These are phyloP conservation scores for Rhodotorula diobovata DNA, from an alignment of 768 basidiomycete species.

Conservation along the genomic window DNA sequence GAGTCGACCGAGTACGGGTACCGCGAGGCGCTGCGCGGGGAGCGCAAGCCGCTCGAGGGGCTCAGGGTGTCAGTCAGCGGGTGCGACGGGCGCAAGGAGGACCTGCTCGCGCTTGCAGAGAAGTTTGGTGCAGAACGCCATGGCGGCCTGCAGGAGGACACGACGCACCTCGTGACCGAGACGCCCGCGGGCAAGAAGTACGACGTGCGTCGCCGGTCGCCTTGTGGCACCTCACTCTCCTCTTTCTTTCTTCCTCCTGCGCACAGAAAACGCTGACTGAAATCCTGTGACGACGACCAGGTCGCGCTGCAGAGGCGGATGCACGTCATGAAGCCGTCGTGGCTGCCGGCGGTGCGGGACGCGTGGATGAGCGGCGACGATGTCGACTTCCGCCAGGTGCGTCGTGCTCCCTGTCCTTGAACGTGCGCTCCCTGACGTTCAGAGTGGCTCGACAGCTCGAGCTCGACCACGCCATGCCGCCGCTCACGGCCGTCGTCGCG, in stretches of 20 bases:
- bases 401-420: neutral
- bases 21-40: slow-evolving; percentile 13
- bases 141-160: slow-evolving; percentile 11
- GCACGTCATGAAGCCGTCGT: slow-evolving; percentile 18
- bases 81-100: slow-evolving; percentile 13
- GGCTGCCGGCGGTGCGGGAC: slow-evolving; percentile 18
- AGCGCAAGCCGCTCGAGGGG: slow-evolving; percentile 14
- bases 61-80: slow-evolving; percentile 23
- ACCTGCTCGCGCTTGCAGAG: slow-evolving; percentile 11
- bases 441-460: slow-evolving; percentile 12
- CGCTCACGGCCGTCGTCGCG: neutral
- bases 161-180: slow-evolving; percentile 31
- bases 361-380: slow-evolving; percentile 19
- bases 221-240: neutral
- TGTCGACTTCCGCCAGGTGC: slow-evolving; percentile 20
- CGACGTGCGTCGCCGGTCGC: slow-evolving; percentile 17
- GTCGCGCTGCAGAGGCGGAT: slow-evolving; percentile 11
- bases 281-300: neutral
- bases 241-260: too few species aligned
- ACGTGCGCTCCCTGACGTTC: neutral
- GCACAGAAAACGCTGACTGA: neutral
- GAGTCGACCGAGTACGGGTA: slow-evolving; percentile 12
- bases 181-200: slow-evolving; percentile 7
- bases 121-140: slow-evolving; percentile 24
- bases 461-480: neutral